Percentiles rank a stretch among this genome's conserved stretches.
These are phyloP conservation scores for Calonectria fujianensis DNA, from an alignment of 2,329 filamentous ascomycete genomes.

Conservation along the genomic window DNA sequence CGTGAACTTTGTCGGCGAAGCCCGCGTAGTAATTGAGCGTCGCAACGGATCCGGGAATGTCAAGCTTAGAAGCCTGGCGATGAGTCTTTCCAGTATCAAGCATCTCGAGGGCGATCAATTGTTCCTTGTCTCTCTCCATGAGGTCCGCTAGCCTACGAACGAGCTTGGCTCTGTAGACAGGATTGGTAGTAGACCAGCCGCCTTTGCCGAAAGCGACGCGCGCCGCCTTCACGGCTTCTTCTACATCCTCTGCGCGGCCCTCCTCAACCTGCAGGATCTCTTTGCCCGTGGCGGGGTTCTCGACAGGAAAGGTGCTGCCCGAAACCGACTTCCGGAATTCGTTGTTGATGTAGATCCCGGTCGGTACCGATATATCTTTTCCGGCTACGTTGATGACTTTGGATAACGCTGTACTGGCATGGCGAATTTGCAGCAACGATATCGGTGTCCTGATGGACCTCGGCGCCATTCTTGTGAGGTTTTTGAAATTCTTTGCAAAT, in stretches of 20 bases:
- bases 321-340: constrained; percentile 9
- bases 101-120: constrained; percentile 14
- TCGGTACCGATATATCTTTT: constrained; percentile 7
- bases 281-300: constrained; percentile 13
- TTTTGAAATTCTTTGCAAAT: background rate
- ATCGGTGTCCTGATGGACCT: background rate
- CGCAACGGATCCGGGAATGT: constrained; percentile 7
- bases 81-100: constrained; percentile 30
- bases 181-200: background rate
- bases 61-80: background rate
- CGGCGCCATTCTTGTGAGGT: background rate
- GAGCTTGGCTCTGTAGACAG: background rate
- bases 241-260: constrained; percentile 25
- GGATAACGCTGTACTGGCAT: constrained; percentile 5
- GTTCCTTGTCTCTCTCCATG: constrained; percentile 7
- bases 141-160: constrained; percentile 15
- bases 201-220: constrained; percentile 14
- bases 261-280: background rate
- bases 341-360: constrained; percentile 30
- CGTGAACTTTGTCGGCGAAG: constrained; percentile 25
- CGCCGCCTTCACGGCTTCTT: constrained; percentile 24
- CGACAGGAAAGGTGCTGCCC: background rate
- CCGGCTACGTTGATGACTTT: constrained; percentile 18
- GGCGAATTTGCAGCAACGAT: background rate
- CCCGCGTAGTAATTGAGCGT: constrained; percentile 27